A percentile compares a stretch with the other conserved stretches of the same genome.
phyloP scores from a whole-genome alignment of 2,329 filamentous ascomycete species.

The Talaromyces rugulosus region DNA sequence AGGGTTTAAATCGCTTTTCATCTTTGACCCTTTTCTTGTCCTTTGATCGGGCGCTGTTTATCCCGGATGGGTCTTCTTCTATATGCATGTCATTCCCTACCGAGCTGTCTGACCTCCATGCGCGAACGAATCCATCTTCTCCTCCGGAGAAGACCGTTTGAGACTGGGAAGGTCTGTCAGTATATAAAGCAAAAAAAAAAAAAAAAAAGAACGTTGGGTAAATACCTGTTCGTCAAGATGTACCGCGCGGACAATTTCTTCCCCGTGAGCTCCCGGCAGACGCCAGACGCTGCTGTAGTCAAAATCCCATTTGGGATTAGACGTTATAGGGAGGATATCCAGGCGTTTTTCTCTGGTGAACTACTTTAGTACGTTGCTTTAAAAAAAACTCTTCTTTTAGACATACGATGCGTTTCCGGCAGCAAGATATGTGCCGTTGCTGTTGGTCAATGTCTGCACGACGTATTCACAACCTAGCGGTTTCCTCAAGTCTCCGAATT shows the following conservation, averaged over 20 bases:
- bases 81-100: slow-evolving; percentile 7
- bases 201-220: background rate
- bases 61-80: slow-evolving; percentile 17
- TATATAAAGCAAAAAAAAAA: background rate
- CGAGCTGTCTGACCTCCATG: slow-evolving; percentile 30
- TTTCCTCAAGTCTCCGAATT: slow-evolving; percentile 55
- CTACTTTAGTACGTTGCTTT: background rate
- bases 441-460: slow-evolving; percentile 48
- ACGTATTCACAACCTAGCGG: slow-evolving; percentile 57
- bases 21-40: slow-evolving; percentile 27
- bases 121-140: slow-evolving; percentile 41
- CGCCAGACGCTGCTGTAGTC: slow-evolving; percentile 37
- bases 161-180: slow-evolving; percentile 19
- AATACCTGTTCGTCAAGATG: slow-evolving; percentile 42
- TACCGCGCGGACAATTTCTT: slow-evolving; percentile 45
- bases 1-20: slow-evolving; percentile 37
- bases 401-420: slow-evolving; percentile 49
- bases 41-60: slow-evolving; percentile 23
- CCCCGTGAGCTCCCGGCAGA: slow-evolving; percentile 45
- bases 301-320: slow-evolving; percentile 34
- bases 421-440: slow-evolving; percentile 41
- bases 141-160: slow-evolving; percentile 42
- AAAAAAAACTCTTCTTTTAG: background rate
- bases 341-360: slow-evolving; percentile 34
- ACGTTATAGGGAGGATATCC: slow-evolving; percentile 38